Evolutionary conservation across 257 asterid species (phyloP), one percentile per base, ranked within the genome.

Genomic region (Anisodus tanguticus): DNA sequence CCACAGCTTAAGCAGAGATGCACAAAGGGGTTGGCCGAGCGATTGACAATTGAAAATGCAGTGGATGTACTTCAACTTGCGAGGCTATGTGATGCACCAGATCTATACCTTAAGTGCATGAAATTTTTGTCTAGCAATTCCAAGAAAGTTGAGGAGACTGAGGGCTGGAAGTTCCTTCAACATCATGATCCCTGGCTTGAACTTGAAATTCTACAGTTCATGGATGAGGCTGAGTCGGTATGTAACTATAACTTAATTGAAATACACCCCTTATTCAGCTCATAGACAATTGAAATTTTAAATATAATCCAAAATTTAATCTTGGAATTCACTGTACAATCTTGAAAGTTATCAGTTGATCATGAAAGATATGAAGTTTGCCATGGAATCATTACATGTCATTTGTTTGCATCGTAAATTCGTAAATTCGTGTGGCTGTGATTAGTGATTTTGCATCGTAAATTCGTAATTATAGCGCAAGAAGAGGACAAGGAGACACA

Each of bases 21-120:
- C 82, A 82, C 91, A 4, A 93, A 84, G 80, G 95, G 93, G 2
- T 87, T 95, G 81, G 89, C 88, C 0, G 78, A 90, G 8, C 72
- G 81, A 53, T 82, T 96, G 89, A 92, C 76, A 4, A 68, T 83
- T 13, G 95, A 91, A 10, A 93, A 93, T 67, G 95, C 91, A 12
- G 97, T 96, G 83, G 99, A 96, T 22, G 64, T 94, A 72, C 93
- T 96, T 71, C 98, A 96, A 93, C 96, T 96, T 11, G 97, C 99
- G 1, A 87, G 97, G 68, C 71, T 94, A 79, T 96, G 98, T 86
- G 94, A 94, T 62, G 98, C 98, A 16, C 98, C 99, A 10, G 94
- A 93, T 91, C 95, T 96, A 53, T 84, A 89, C 86, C 91, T 96
- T 71, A 91, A 85, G 89, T 91, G 94, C 89, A 88, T 94, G 97